Percentiles rank a stretch among this genome's conserved stretches.
These are phyloP conservation scores for Colletotrichum karsti DNA, from an alignment of 2,329 filamentous ascomycete genomes.

Conservation along the genomic window DNA sequence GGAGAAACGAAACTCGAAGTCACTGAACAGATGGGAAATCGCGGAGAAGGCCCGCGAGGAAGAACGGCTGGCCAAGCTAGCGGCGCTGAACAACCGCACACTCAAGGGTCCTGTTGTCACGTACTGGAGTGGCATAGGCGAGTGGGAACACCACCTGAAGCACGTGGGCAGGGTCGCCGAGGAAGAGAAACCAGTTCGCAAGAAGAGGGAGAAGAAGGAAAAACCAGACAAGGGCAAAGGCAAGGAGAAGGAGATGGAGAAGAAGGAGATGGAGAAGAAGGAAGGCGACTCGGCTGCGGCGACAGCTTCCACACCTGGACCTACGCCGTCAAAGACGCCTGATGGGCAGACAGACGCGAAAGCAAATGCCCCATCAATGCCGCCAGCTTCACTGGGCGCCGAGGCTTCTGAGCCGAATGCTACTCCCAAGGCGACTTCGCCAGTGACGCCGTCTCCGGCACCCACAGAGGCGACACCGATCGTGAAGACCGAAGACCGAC, in stretches of 20 bases:
- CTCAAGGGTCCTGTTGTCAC: slow-evolving; percentile 90
- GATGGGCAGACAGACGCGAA: neutral
- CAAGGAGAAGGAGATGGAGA: slow-evolving; percentile 37
- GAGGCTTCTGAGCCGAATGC: neutral
- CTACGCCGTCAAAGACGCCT: neutral
- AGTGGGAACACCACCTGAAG: slow-evolving; percentile 80
- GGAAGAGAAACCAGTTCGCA: slow-evolving; percentile 63
- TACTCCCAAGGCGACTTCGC: neutral
- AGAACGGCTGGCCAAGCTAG: slow-evolving; percentile 82
- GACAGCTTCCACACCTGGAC: slow-evolving; percentile 5
- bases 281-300: slow-evolving; percentile 23
- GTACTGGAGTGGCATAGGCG: slow-evolving; percentile 91
- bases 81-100: slow-evolving; percentile 86
- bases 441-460: neutral
- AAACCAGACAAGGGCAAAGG: slow-evolving; percentile 45
- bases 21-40: slow-evolving; percentile 91
- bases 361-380: neutral
- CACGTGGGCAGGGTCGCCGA: slow-evolving; percentile 73
- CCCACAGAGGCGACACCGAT: neutral
- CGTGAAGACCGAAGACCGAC: slow-evolving; percentile 20
- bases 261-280: slow-evolving; percentile 30
- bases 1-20: slow-evolving; percentile 89
- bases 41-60: slow-evolving; percentile 90
- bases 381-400: neutral
- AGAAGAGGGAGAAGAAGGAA: slow-evolving; percentile 65